Percentiles rank a stretch among this genome's conserved stretches.
These are phyloP conservation scores for Euryodendron excelsum DNA, from an alignment of 148 eudicot genomes.

Conservation along the genomic window DNA sequence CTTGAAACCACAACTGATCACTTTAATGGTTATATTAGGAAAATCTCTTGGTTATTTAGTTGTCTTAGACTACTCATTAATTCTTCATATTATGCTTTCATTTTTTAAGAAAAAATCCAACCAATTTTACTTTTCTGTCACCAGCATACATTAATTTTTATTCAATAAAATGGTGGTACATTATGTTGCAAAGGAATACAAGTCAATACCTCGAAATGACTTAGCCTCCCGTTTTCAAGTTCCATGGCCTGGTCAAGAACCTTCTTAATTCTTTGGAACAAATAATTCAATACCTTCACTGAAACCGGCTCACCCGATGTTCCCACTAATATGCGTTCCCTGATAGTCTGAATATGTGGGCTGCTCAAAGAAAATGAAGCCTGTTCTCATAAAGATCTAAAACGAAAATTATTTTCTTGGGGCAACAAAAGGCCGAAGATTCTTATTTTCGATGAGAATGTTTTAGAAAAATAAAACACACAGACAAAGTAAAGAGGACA, in stretches of 20 bases:
- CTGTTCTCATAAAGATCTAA: constrained; percentile 8
- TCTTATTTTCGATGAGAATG: neutral
- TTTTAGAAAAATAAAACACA: neutral
- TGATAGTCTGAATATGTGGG: constrained; percentile 81
- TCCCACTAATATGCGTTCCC: constrained; percentile 86
- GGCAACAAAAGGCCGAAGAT: neutral
- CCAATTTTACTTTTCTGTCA: neutral
- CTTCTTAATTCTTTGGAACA: constrained; percentile 51
- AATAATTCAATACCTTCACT: constrained; percentile 37
- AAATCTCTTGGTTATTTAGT: neutral
- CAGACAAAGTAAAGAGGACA: neutral
- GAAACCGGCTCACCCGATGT: constrained; percentile 63
- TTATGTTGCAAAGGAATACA: too few species aligned
- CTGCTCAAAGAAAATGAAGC: constrained; percentile 51
- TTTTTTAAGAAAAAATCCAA: neutral
- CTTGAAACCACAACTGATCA: neutral
- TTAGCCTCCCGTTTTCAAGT: constrained; percentile 58
- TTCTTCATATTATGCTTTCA: too few species aligned
- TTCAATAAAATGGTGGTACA: constrained; percentile 6
- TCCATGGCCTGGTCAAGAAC: constrained; percentile 65
- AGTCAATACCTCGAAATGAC: constrained; percentile 99
- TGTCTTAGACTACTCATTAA: too few species aligned
- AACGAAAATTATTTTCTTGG: neutral
- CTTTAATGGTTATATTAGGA: neutral
- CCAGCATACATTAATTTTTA: neutral